Conservation (phyloP, 345 rosid genomes). For the Syzygium jambos region DNA sequence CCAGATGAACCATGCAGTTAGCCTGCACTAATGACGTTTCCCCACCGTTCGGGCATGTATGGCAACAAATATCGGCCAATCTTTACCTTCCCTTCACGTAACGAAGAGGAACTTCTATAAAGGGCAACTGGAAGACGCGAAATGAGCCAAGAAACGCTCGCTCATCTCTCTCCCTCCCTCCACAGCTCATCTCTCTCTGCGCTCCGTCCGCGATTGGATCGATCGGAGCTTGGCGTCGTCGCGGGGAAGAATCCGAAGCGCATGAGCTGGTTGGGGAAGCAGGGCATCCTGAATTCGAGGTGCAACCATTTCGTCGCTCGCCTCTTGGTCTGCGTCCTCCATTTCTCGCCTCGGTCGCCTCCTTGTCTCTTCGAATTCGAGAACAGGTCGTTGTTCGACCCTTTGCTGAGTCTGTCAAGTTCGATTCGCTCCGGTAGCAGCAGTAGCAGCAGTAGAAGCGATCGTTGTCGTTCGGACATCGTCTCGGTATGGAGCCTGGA, state of each 20-base stretch:
- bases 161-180: too few relatives aligned
- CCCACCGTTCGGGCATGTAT: too few relatives aligned
- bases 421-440: not conserved
- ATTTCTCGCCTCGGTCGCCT: conserved; percentile 70
- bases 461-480: not conserved
- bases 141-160: too few relatives aligned
- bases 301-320: conserved; percentile 74
- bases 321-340: conserved; percentile 66
- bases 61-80: too few relatives aligned
- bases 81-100: too few relatives aligned
- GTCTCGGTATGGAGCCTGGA: conserved; percentile 52
- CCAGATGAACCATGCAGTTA: too few relatives aligned
- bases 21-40: too few relatives aligned
- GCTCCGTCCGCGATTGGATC: too few relatives aligned
- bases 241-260: conserved; percentile 24
- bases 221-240: not conserved
- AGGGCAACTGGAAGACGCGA: too few relatives aligned
- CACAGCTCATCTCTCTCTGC: too few relatives aligned
- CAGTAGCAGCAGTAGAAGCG: not conserved
- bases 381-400: conserved; percentile 31
- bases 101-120: too few relatives aligned
- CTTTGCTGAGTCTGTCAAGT: conserved; percentile 16
- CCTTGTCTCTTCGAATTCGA: conserved; percentile 40
- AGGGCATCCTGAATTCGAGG: conserved; percentile 45
- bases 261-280: conserved; percentile 96